Base-by-base conservation (phyloP, 2,329 filamentous ascomycete genomes). In the Aspergillus piperis region DNA sequence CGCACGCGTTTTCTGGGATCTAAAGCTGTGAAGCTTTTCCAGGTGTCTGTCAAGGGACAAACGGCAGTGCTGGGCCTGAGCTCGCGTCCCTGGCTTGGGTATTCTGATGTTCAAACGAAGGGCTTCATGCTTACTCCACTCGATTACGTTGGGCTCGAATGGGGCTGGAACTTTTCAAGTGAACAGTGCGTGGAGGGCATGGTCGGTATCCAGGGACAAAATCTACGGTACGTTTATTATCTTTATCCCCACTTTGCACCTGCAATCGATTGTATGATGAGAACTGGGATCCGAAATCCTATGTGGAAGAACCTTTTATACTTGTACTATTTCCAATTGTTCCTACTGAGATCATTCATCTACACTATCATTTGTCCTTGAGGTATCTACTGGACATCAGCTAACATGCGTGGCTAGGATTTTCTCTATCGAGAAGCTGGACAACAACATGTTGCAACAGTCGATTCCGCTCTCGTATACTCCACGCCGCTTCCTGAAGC, bases 151-250 rank as follows among this genome's bases (percentile, higher is more conserved):
- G 88, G 90, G 42, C 85, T 99, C 27, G 92, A 96, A 75, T 97
- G 92, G 83, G 93, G 91, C 3, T 96, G 93, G 89, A 96, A 95
- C 70, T 98, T 99, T 73, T 94, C 91, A 75, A 96, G 93, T 72
- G 92, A 96, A 73, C 91, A 96, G 75, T 96, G 93, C 70, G 88
- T 90, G 47, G 91, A 97, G 77, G 93, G 93, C 58, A 94, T 97
- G 83, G 94, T 97, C 57, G 93, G 92, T 62, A 94, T 97, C 62
- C 91, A 96, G 78, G 91, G 88, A 51, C 90, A 94, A 75, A 95
- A 92, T 73, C 77, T 96, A 66, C 86, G 92, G 92, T 96, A 87
- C 63, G 85, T 80, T 54, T 57, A 47, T 19, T 23, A 10, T 61
- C 63, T 57, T 65, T 60, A 63, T 62, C 64, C 25, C 49, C n/a